These are phyloP conservation scores for Penstemon eatonii DNA, from an alignment of 257 asterid genomes.

Conservation along the genomic window DNA sequence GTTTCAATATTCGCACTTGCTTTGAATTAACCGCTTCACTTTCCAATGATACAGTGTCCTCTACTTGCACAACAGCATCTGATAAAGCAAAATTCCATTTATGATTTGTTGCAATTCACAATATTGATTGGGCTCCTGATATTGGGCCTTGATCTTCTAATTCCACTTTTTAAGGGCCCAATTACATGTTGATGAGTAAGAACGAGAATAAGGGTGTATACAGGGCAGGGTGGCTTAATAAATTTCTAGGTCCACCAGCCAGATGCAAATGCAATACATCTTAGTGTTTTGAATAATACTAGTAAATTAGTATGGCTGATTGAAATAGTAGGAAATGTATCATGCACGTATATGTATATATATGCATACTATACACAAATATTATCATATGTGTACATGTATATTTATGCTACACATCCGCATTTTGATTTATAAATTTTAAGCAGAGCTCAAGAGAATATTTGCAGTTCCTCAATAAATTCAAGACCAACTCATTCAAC, in stretches of 20 bases:
- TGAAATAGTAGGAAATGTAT: no score
- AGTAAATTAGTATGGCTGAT: no score
- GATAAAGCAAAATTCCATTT: slow-evolving; percentile 27
- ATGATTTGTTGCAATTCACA: slow-evolving; percentile 11
- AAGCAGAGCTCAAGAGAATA: background rate
- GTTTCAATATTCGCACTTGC: slow-evolving; percentile 69
- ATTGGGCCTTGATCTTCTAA: slow-evolving; percentile 22
- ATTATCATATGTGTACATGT: no score
- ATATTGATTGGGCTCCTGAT: background rate
- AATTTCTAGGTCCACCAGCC: background rate
- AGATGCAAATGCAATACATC: no score
- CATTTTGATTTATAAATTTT: no score
- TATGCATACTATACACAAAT: no score
- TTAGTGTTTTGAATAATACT: no score
- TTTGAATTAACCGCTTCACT: slow-evolving; percentile 43
- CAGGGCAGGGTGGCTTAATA: slow-evolving; percentile 5
- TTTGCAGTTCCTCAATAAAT: slow-evolving; percentile 4
- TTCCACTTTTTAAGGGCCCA: slow-evolving; percentile 14
- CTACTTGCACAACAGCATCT: slow-evolving; percentile 94
- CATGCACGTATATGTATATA: no score
- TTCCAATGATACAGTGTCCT: slow-evolving; percentile 59
- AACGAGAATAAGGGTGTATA: slow-evolving; percentile 5
- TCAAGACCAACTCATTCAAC: background rate
- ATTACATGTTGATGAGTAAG: slow-evolving; percentile 15
- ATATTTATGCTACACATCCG: no score